A percentile compares a stretch with the other conserved stretches of the same genome.
Conservation (phyloP, 176 grass and related monocot species). For the Triticum aestivum region IWGSC_CS_RefSeq_v2.1 NC_057812.1:697320486-697320985, state of each 20-base stretch:
- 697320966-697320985: constrained; percentile 30
- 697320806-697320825: constrained; percentile 36
- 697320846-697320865: neutral
- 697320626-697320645: too few species aligned
- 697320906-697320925: neutral
- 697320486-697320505: too few species aligned
- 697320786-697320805: constrained; percentile 64
- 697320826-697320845: neutral
- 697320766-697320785: constrained; percentile 50
- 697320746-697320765: constrained; percentile 26
- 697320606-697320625: too few species aligned
- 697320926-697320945: constrained; percentile 43
- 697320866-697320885: neutral
- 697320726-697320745: constrained; percentile 38
- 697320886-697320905: too few species aligned
- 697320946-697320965: constrained; percentile 52
- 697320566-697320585: too few species aligned
- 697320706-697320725: constrained; percentile 15
- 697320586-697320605: too few species aligned
- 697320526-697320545: too few species aligned
- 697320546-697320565: too few species aligned
- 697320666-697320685: constrained; percentile 40
- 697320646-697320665: constrained; percentile 22
- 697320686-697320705: too few species aligned
- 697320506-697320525: too few species aligned